Base-by-base conservation (phyloP, 2,329 filamentous ascomycete species). In the Trichoderma koningii region DNA sequence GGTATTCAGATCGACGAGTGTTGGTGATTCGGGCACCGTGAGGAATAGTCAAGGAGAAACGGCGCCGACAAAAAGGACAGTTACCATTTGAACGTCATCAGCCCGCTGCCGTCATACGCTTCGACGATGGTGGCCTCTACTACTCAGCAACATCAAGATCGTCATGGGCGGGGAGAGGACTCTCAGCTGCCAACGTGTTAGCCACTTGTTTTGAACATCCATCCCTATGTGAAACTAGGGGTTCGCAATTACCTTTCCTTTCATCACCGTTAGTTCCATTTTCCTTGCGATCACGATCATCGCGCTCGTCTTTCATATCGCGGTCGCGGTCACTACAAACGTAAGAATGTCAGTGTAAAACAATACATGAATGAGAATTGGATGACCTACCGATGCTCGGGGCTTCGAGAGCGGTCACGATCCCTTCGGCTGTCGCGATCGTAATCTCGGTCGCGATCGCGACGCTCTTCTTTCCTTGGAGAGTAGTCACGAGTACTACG, bases 71-170 rank as follows among this genome's bases (percentile, higher is more conserved):
- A 41, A 48, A 52, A 53, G 19, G 52, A 61, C 28, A 53, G 45
- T 51, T 17, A 3, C 26, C 17, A n/a, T 53, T 23, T 47, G 15
- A 30, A n/a, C 41, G 26, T n/a, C 47, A 19, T 41, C 21, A 41
- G 55, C 44, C 41, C 47, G 47, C 59, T 50, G 34, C 34, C 52
- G 41, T 55, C 23, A 19, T 57, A 63, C 50, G 38, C 38, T 64
- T 64, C 12, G 60, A 64, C 17, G 51, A 50, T 47, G 55, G 28
- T 41, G 38, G 47, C 55, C 28, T 56, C 57, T 65, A 67, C 73
- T 82, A 89, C 81, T 98, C 95, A 73, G 93, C 94, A 75, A 95
- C 93, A 78, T 99, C 95, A 76, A 98, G 86, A 75, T 99, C 95
- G 77, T 99, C 95, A 74, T 97, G 92, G 72, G 88, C 89, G 69